These are phyloP conservation scores for Phytophthora capsici DNA, from an alignment of 352 stramenopile genomes.

Conservation along the genomic window DNA sequence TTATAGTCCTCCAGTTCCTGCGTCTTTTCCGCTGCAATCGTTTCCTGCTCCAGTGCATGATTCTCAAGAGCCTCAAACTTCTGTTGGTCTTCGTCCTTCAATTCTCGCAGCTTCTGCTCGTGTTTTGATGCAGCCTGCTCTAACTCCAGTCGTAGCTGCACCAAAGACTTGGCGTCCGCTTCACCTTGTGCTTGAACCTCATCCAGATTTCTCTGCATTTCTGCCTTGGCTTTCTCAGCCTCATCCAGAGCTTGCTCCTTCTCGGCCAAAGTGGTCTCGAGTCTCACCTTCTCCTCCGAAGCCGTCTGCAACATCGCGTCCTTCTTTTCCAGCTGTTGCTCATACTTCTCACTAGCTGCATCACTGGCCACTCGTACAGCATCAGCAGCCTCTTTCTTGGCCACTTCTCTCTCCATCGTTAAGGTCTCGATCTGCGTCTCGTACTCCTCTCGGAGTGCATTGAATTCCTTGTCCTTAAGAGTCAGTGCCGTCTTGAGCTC, in stretches of 20 bases:
- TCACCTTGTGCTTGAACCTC: conserved; percentile 36
- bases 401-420: conserved; percentile 39
- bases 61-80: conserved; percentile 28
- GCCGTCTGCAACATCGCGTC: conserved; percentile 22
- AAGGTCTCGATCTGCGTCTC: conserved; percentile 48
- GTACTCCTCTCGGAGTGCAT: conserved; percentile 42
- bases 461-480: conserved; percentile 48
- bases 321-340: conserved; percentile 49
- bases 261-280: conserved; percentile 42
- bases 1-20: conserved; percentile 81
- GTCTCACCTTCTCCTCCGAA: conserved; percentile 21
- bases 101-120: conserved; percentile 32
- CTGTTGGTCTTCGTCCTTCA: conserved; percentile 22
- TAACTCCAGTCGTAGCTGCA: conserved; percentile 30
- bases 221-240: conserved; percentile 9
- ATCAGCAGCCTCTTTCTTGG: conserved; percentile 43
- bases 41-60: conserved; percentile 34
- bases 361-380: conserved; percentile 38
- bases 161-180: conserved; percentile 19
- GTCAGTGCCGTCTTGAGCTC: conserved; percentile 44
- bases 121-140: conserved; percentile 17
- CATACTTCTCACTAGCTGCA: conserved; percentile 34
- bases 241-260: conserved; percentile 39
- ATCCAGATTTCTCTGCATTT: conserved; percentile 33
- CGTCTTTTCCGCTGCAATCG: conserved; percentile 39